These are phyloP conservation scores for Coniochaeta sp. DNA, from an alignment of 2,329 filamentous ascomycete species.

Conservation along the genomic window DNA sequence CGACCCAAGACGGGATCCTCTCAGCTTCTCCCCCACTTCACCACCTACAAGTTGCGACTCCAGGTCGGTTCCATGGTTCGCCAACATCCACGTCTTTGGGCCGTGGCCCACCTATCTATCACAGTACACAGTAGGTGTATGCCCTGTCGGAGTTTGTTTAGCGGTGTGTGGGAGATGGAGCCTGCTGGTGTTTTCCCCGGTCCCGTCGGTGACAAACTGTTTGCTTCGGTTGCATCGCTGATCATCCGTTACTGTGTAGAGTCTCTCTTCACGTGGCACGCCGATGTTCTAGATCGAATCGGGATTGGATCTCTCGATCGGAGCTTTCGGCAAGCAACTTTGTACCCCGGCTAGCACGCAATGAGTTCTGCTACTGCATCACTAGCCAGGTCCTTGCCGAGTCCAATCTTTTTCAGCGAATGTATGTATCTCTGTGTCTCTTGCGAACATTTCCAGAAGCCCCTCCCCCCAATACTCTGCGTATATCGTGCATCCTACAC, in stretches of 20 bases:
- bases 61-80: not conserved
- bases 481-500: not conserved
- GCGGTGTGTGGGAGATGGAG: not conserved
- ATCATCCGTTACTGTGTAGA: too few relatives aligned
- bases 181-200: too few relatives aligned
- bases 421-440: not conserved
- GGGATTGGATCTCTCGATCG: not conserved
- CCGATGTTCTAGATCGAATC: not conserved
- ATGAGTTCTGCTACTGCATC: not conserved
- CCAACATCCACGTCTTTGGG: not conserved
- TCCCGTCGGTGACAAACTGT: too few relatives aligned
- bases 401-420: not conserved
- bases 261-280: not conserved
- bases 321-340: not conserved
- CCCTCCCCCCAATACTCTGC: too few relatives aligned
- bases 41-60: not conserved
- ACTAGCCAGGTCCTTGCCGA: not conserved
- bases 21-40: not conserved
- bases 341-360: not conserved
- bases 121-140: too few relatives aligned
- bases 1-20: not conserved
- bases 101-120: too few relatives aligned
- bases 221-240: too few relatives aligned
- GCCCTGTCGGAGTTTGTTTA: too few relatives aligned
- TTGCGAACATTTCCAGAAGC: not conserved